These are phyloP conservation scores for Eucalyptus leucophloia DNA, from an alignment of 345 rosid species.

Conservation along the genomic window DNA sequence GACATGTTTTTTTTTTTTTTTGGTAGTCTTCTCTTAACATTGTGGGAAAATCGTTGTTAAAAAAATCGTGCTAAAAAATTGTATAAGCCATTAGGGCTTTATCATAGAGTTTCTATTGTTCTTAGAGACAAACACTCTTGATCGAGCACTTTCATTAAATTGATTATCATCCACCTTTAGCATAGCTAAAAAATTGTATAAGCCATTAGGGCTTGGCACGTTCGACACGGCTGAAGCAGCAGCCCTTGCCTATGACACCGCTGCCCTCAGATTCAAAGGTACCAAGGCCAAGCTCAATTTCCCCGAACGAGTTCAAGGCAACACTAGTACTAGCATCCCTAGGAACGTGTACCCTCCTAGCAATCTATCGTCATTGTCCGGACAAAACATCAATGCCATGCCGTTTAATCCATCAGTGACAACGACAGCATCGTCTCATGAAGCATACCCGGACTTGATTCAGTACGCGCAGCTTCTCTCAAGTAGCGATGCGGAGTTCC, in stretches of 20 bases:
- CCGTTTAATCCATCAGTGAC: neutral
- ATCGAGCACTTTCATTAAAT: too few species aligned
- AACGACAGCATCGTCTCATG: constrained; percentile 7
- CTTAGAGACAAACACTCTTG: too few species aligned
- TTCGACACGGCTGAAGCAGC: constrained; percentile 88
- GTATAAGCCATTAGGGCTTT: too few species aligned
- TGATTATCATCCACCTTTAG: too few species aligned
- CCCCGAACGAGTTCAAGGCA: constrained; percentile 67
- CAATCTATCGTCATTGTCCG: neutral
- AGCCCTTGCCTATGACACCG: constrained; percentile 77
- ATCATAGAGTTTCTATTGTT: too few species aligned
- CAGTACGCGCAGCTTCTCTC: constrained; percentile 72
- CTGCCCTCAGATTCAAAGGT: constrained; percentile 86
- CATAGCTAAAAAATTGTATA: too few species aligned
- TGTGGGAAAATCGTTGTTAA: too few species aligned
- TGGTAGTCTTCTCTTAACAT: too few species aligned
- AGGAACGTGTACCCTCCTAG: neutral
- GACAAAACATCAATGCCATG: neutral
- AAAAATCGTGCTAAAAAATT: too few species aligned
- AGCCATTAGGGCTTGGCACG: constrained; percentile 98
- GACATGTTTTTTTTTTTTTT: too few species aligned
- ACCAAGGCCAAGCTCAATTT: constrained; percentile 84
- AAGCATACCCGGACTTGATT: constrained; percentile 41
- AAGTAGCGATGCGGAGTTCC: constrained; percentile 38
- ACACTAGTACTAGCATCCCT: neutral